Evolutionary conservation across 2,329 filamentous ascomycete species (phyloP), one percentile per base, ranked within the genome.

Genomic region (Ophiostoma australiae): DNA sequence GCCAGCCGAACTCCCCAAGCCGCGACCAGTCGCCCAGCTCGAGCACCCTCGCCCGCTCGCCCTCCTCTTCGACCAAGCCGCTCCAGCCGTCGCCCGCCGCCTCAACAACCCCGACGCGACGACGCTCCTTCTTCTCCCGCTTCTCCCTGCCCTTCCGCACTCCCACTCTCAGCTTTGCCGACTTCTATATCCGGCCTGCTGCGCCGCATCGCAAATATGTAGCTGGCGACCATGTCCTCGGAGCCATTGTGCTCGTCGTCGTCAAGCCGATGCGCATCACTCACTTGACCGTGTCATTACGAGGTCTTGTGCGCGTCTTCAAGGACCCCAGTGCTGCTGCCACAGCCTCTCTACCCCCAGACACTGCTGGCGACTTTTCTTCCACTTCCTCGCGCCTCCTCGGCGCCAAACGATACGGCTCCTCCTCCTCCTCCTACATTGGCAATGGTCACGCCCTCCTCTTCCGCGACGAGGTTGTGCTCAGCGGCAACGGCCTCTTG

Each of bases 391-490:
- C 82, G 6, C 78, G 82, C 76, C 52, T 70, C 1, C 52, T 70
- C 13, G 33, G 41, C 37, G 44, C 52, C 31, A 63, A 68, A 20
- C 68, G 5, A 33, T 33, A 63, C 23, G 58, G 58, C 58, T 71
- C 69, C 0, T 65, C 61, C 65, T 68, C 73, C 1, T 69, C 66
- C 15, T 72, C 73, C 20, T 92, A 91, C 77, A 89, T 89, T 76
- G 90, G 90, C 75, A 92, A 92, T 81, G 91, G 91, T 41, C 88
- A 92, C 75, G 90, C 89, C n/a, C 90, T 90, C 61, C 82, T 95
- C 66, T 95, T 94, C 77, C 90, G 93, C 79, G 92, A 95, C 77
- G 91, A 95, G 80, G 86, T 90, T 77, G 90, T 92, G 17, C 81
- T 95, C 48, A 93, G 91, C 77, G 91, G 91, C 31, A 91, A 94